A percentile compares a stretch with the other conserved stretches of the same genome.
Evolutionary conservation across 352 stramenopile genomes (phyloP).

Genomic region (Achlya hypogyna): DNA sequence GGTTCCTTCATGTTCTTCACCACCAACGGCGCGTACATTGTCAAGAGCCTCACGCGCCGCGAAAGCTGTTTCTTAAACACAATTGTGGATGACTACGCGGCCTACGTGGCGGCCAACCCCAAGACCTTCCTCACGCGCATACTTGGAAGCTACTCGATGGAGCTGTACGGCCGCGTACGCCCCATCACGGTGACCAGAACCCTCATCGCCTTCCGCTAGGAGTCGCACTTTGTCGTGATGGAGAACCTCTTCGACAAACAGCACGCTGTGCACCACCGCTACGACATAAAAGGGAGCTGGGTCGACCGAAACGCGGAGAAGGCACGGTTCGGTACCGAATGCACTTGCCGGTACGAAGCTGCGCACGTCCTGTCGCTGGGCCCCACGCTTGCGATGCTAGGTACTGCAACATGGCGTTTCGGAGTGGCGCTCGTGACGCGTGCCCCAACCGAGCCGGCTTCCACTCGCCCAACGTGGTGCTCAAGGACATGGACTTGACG

Average conservation of each 20-base stretch:
- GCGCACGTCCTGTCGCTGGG: too few species aligned
- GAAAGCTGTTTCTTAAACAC: slow-evolving; percentile 56
- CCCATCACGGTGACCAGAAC: background rate
- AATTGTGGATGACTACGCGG: slow-evolving; percentile 56
- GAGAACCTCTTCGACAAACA: slow-evolving; percentile 82
- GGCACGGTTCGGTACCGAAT: slow-evolving; percentile 39
- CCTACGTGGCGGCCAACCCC: slow-evolving; percentile 45
- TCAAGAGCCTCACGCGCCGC: slow-evolving; percentile 57
- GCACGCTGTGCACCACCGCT: slow-evolving; percentile 71
- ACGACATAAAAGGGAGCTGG: slow-evolving; percentile 85
- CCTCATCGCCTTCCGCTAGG: background rate
- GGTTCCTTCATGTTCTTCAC: slow-evolving; percentile 83
- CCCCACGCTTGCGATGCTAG: background rate
- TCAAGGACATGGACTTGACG: slow-evolving; percentile 76
- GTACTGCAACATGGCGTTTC: slow-evolving; percentile 64
- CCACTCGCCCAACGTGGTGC: slow-evolving; percentile 63
- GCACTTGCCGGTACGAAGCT: slow-evolving; percentile 33
- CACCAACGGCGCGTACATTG: slow-evolving; percentile 59
- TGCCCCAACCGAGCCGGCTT: slow-evolving; percentile 51
- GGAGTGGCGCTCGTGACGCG: slow-evolving; percentile 38
- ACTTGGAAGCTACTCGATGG: slow-evolving; percentile 71
- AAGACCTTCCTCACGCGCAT: slow-evolving; percentile 73
- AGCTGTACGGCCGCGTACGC: slow-evolving; percentile 43
- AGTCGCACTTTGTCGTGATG: slow-evolving; percentile 81
- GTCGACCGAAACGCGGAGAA: slow-evolving; percentile 68